Percentiles rank a stretch among this genome's conserved stretches.
Conservation (phyloP, 495 filamentous ascomycete genomes). For the Filosporella fistucella region DNA sequence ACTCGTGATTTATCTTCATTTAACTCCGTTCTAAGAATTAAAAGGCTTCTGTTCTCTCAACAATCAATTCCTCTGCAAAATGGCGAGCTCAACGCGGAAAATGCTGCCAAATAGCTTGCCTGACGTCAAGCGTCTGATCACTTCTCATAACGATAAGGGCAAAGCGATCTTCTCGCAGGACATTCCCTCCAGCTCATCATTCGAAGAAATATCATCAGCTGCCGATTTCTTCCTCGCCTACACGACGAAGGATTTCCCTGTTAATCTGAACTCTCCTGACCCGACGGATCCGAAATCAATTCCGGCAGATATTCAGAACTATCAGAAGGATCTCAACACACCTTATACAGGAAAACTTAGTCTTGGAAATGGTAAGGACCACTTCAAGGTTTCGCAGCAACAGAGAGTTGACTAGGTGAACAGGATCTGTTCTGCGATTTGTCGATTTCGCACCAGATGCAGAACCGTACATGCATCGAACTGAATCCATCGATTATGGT, state of each 20-base stretch:
- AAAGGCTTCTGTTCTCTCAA: no score
- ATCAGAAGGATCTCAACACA: constrained; percentile 5
- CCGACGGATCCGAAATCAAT: not conserved
- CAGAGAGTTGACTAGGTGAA: not conserved
- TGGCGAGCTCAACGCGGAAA: constrained; percentile 1
- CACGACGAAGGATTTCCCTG: constrained; percentile 6
- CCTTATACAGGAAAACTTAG: constrained; percentile 1
- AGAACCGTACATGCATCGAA: constrained; percentile 56
- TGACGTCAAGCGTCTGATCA: constrained; percentile 2
- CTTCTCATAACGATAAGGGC: not conserved
- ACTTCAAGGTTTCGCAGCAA: not conserved
- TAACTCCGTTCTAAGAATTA: no score
- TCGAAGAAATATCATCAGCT: not conserved
- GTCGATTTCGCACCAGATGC: constrained; percentile 14
- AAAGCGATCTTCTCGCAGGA: constrained; percentile 5
- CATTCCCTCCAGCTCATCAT: not conserved
- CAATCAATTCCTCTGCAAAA: not conserved
- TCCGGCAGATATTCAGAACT: constrained; percentile 5
- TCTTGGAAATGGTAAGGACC: constrained; percentile 1
- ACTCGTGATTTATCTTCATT: no score
- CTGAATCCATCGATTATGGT: constrained; percentile 70
- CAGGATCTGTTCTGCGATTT: constrained; percentile 12
- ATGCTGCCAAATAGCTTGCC: constrained; percentile 5
- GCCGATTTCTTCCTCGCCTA: constrained; percentile 9
- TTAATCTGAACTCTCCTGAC: constrained; percentile 1